Conservation (phyloP, 2,329 filamentous ascomycete genomes). For the Neofusicoccum umdonicola region DNA sequence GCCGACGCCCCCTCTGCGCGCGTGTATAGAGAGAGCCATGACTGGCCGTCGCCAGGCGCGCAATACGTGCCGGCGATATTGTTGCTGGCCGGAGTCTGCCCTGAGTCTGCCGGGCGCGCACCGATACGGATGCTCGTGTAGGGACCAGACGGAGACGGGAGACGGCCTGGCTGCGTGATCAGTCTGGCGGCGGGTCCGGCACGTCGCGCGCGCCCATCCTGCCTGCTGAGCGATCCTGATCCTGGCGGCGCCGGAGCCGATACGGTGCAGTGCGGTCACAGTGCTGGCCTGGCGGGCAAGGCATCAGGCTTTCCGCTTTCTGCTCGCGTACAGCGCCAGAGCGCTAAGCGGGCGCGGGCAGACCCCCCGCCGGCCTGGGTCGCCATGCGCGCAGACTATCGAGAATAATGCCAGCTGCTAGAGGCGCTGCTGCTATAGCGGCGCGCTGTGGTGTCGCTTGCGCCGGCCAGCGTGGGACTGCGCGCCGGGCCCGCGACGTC, state of each 20-base stretch:
- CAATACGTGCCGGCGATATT: slow-evolving; percentile 13
- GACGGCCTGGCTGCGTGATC: slow-evolving; percentile 3
- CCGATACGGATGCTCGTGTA: background rate
- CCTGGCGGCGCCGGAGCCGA: slow-evolving; percentile 9
- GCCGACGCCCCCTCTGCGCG: background rate
- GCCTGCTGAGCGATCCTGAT: slow-evolving; percentile 9
- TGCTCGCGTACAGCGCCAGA: slow-evolving; percentile 11
- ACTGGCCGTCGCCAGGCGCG: background rate
- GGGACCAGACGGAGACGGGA: background rate
- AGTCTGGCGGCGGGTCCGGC: slow-evolving; percentile 6
- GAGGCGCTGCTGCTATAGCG: background rate
- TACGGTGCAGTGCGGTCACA: background rate
- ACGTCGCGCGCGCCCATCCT: slow-evolving; percentile 8
- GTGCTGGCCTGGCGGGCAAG: background rate
- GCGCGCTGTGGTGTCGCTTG: background rate
- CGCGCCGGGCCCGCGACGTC: too few species aligned
- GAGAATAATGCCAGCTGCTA: background rate
- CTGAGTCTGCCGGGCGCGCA: background rate
- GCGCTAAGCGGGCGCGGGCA: slow-evolving; percentile 1
- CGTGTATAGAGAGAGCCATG: background rate
- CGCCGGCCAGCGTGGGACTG: background rate
- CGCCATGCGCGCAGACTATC: background rate
- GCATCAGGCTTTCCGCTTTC: slow-evolving; percentile 4
- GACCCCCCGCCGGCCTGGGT: background rate
- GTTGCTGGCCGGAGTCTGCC: slow-evolving; percentile 1